phyloP scores from a whole-genome alignment of 1,139 yeast genomes.

The Scheffersomyces insectosa region DNA sequence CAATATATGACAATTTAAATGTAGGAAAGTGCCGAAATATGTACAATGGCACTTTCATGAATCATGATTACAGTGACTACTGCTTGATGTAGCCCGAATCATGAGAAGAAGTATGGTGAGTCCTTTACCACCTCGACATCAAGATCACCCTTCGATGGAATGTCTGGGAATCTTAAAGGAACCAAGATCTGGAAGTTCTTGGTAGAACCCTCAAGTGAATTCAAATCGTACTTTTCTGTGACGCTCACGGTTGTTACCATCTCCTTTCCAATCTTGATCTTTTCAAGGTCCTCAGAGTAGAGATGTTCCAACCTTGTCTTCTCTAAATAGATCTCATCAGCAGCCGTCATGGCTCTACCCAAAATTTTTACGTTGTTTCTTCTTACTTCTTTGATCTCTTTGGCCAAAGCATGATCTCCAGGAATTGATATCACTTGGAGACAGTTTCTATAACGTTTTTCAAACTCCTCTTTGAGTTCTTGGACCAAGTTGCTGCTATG shows the following conservation, averaged over 20 bases:
- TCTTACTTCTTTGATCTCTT: conserved; percentile 51
- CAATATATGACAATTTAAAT: background rate
- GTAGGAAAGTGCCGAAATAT: conserved; percentile 5
- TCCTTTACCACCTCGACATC: conserved; percentile 72
- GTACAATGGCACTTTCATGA: conserved; percentile 5
- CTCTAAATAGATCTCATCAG: conserved; percentile 77
- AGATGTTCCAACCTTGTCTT: conserved; percentile 59
- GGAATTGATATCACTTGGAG: conserved; percentile 62
- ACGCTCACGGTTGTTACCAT: conserved; percentile 79
- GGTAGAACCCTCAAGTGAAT: conserved; percentile 24
- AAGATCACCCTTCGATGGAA: conserved; percentile 82
- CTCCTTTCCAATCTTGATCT: conserved; percentile 50
- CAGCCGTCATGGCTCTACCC: conserved; percentile 60
- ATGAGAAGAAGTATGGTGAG: conserved; percentile 78
- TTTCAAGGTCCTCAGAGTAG: conserved; percentile 51
- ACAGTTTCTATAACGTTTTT: conserved; percentile 72
- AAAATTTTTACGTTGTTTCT: conserved; percentile 48
- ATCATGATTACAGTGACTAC: no score
- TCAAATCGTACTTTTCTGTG: conserved; percentile 42
- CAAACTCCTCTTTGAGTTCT: conserved; percentile 75
- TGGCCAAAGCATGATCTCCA: conserved; percentile 53
- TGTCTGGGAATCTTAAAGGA: conserved; percentile 70
- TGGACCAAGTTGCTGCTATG: conserved; percentile 74
- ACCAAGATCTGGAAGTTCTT: conserved; percentile 42
- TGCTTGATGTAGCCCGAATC: conserved; percentile 5